Base-by-base conservation (phyloP, 352 stramenopile genomes). In the Pythium plurisporium region DNA sequence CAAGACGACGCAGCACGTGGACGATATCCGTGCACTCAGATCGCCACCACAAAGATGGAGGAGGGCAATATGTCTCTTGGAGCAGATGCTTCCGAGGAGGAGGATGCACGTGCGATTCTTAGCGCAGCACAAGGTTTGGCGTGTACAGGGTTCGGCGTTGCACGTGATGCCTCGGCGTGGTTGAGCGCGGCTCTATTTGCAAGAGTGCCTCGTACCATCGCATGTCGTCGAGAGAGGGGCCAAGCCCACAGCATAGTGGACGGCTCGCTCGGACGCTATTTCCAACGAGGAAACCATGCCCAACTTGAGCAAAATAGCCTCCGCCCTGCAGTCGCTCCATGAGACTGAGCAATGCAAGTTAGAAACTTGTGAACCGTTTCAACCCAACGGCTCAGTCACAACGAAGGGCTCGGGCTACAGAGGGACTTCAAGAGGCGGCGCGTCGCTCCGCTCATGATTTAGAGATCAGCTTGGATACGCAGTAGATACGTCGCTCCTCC, bases 241-340 rank as follows among this genome's bases (percentile, higher is more conserved):
- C 7, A 9, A 31, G 25, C 19, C 17, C 7, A 26, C 19, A 17
- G 7, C 3, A n/a, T n/a, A n/a, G n/a, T n/a, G n/a, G n/a, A n/a
- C n/a, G n/a, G n/a, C n/a, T n/a, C n/a, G n/a, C n/a, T n/a, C n/a
- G n/a, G 26, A 3, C 31, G 27, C 52, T 52, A 64, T 64, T 57
- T 64, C 23, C n/a, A 20, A 26, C 31, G 31, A n/a, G 26, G 44
- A 64, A 14, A 41, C 19, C 12, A 5, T 20, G 5, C 8, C 38
- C 27, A 15, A 5, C 0, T 12, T 26, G 48, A 52, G 26, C 14
- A 58, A 65, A 65, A 65, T 65, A 65, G 57, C 57, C 19, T 64
- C 46, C 47, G 38, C 14, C 41, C 31, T 38, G 48, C 47, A 64
- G 41, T 54, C 33, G 44, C 37, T 55, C 2, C 25, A 48, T 62